Evolutionary conservation across 176 grass and related monocot genomes (phyloP).

Genomic region (Luzula sylvatica): DNA sequence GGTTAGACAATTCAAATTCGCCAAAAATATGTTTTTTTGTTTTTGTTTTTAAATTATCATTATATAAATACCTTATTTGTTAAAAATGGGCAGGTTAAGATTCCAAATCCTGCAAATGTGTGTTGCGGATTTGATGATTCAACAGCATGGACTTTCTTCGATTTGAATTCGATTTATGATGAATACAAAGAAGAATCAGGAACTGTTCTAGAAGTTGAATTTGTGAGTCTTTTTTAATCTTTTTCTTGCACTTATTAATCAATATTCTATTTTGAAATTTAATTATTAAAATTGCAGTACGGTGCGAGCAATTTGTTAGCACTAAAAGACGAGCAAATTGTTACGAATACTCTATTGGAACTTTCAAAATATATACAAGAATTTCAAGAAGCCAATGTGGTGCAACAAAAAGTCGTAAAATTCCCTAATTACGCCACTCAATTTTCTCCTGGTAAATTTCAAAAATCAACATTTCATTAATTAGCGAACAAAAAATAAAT

Average conservation of each 20-base stretch:
- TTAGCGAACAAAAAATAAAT: no score
- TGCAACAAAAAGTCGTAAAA: conserved; percentile 36
- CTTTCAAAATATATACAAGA: conserved; percentile 53
- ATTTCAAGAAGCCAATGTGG: conserved; percentile 59
- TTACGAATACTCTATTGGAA: conserved; percentile 33
- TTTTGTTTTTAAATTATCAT: conserved; percentile 10
- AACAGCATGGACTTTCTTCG: conserved; percentile 63
- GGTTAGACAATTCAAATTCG: conserved; percentile 18
- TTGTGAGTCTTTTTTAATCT: conserved; percentile 47
- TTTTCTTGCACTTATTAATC: conserved; percentile 3
- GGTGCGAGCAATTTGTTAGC: conserved; percentile 45
- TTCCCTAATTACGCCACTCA: conserved; percentile 53
- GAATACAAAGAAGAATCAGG: conserved; percentile 46
- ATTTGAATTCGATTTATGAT: conserved; percentile 66
- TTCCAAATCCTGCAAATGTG: conserved; percentile 64
- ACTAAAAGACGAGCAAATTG: conserved; percentile 54
- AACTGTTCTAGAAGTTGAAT: conserved; percentile 65
- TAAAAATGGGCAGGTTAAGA: conserved; percentile 39
- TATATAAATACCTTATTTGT: conserved; percentile 12
- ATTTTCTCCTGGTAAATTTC: conserved; percentile 59
- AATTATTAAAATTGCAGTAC: conserved; percentile 36
- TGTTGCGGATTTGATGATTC: conserved; percentile 63
- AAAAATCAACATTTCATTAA: conserved; percentile 11
- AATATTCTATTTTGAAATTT: conserved; percentile 1
- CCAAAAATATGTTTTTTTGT: not conserved